A percentile compares a stretch with the other conserved stretches of the same genome.
Conservation (phyloP, 2,329 filamentous ascomycete species). For the Apiospora arundinis region DNA sequence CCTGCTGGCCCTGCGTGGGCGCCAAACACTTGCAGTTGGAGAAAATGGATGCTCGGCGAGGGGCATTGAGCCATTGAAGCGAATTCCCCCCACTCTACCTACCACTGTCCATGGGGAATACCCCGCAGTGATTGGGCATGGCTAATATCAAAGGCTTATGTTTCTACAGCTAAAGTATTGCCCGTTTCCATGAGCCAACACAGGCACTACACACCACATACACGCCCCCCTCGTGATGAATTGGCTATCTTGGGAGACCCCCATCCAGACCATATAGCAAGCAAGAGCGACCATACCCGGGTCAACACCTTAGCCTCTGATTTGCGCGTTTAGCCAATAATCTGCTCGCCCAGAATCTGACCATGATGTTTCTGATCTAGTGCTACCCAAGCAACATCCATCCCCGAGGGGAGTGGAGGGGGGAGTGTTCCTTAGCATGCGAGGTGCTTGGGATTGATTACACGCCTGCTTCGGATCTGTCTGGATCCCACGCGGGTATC, state of each 20-base stretch:
- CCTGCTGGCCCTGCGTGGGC: too few relatives aligned
- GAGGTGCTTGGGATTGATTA: constrained; percentile 1
- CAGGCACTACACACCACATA: too few relatives aligned
- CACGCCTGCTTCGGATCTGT: constrained; percentile 13
- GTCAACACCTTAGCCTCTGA: background rate
- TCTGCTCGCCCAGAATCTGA: background rate
- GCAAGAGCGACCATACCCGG: background rate
- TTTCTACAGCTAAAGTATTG: background rate
- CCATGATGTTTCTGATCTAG: constrained; percentile 3
- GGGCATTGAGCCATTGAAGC: background rate
- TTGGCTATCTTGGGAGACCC: background rate
- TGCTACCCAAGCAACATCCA: background rate
- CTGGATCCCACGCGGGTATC: constrained; percentile 11
- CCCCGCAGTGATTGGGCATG: constrained; percentile 9
- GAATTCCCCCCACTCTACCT: background rate
- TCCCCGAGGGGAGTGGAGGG: too few relatives aligned
- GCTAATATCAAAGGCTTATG: constrained; percentile 4
- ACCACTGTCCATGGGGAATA: background rate
- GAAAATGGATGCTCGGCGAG: background rate
- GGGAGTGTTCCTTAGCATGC: too few relatives aligned
- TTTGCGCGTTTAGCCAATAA: constrained; percentile 24
- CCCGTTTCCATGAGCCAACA: background rate
- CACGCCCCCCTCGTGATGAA: background rate
- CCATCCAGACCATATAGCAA: too few relatives aligned
- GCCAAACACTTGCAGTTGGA: background rate